phyloP scores from a whole-genome alignment of 257 asterid genomes.

The Galeopsis tetrahit region DNA sequence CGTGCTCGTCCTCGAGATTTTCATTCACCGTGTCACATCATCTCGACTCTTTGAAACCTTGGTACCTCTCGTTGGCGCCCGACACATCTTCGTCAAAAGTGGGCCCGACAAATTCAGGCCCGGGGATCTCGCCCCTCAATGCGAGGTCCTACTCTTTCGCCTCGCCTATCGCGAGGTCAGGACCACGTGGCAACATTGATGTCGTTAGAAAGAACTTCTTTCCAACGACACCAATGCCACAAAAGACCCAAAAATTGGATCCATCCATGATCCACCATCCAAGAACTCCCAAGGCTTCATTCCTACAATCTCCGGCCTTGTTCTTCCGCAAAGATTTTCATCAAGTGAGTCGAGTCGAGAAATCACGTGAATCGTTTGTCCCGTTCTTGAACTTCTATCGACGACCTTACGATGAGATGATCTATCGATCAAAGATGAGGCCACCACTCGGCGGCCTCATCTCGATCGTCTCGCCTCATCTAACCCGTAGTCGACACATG shows the following conservation, averaged over 20 bases:
- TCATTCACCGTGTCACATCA: conserved; percentile 89
- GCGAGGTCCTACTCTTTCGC: conserved; percentile 93
- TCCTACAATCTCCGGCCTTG: conserved; percentile 80
- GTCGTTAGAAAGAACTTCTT: conserved; percentile 55
- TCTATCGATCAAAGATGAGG: conserved; percentile 82
- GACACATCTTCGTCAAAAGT: conserved; percentile 66
- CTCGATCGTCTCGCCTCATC: conserved; percentile 79
- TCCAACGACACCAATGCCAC: conserved; percentile 97
- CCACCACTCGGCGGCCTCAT: conserved; percentile 90
- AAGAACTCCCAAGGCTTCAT: conserved; percentile 78
- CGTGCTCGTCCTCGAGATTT: conserved; percentile 85
- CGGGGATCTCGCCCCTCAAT: conserved; percentile 76
- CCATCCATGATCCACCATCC: conserved; percentile 57
- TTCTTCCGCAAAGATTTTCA: conserved; percentile 62
- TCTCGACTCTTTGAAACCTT: conserved; percentile 81
- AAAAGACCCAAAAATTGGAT: conserved; percentile 65
- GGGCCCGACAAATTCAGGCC: conserved; percentile 65
- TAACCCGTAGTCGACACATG: conserved; percentile 61
- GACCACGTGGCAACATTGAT: conserved; percentile 48
- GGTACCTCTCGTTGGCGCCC: conserved; percentile 69
- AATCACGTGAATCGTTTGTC: conserved; percentile 58
- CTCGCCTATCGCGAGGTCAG: conserved; percentile 62
- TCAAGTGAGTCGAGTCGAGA: conserved; percentile 49
- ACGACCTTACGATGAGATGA: conserved; percentile 90
- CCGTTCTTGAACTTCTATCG: conserved; percentile 74